Base-by-base conservation (phyloP, 2,329 filamentous ascomycete genomes). In the Peltaster fructicola region DNA sequence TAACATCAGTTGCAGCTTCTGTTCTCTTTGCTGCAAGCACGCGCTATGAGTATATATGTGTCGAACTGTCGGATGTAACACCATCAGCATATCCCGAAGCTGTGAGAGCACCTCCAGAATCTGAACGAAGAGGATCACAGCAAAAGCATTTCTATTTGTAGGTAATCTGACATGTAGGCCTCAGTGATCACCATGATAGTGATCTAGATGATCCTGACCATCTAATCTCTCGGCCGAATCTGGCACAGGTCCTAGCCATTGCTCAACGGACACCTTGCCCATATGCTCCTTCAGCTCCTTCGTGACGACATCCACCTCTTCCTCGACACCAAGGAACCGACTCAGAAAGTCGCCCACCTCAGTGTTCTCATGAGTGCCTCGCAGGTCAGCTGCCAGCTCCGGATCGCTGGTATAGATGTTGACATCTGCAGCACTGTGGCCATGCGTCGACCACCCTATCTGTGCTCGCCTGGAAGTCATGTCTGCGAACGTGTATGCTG, bases 321-420 rank as follows among this genome's bases (percentile, higher is more conserved):
- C 68, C 41, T 92, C 73, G 1, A 95, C 68, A 23, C 67, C 66
- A 1, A 98, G 64, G 43, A 88, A 98, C 6, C 70, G 57, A 6
- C 69, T 59, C 30, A 98, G 53, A 49, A 93, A 98, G 21, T 65
- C 58, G 16, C 88, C 88, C 1, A 98, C 65, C 14, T 95, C 82
- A 1, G 74, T 95, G 47, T 98, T 98, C 58, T 98, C 88, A 27
- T 90, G 73, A 48, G 95, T 95, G 6, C 85, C 85, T 3, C 68
- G 57, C 5, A 92, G 60, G 8, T 63, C 59, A 20, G 66, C 62
- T 1, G 73, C 67, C 15, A 58, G 54, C 17, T 66, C 61, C 0
- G 67, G 61, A 3, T 78, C 72, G 0, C 77, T 84, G 25, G 78
- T 75, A 54, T 95, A 98, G 37, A 98, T 80, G 51, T 98, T 98